Base-by-base conservation (phyloP, 2,329 filamentous ascomycete species). In the Cytospora piceae region DNA sequence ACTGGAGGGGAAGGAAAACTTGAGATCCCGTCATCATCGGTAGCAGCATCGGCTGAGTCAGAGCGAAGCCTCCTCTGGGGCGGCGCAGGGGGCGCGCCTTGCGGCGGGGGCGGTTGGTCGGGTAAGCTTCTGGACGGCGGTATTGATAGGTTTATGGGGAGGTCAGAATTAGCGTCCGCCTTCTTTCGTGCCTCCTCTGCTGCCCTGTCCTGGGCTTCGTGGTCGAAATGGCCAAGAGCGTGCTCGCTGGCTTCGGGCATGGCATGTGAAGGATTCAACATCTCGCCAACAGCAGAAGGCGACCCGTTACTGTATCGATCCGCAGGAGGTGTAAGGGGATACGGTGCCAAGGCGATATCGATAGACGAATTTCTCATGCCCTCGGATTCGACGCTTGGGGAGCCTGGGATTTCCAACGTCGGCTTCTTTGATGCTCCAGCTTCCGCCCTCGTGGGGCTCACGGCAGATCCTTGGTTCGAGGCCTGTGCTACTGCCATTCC, bases 171-270 rank as follows among this genome's bases (percentile, higher is more conserved):
- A 20, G 80, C 77, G 17, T 80, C 78, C n/a, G 77, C 78, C 4
- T 80, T 78, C 67, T 80, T 84, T 54, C 81, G 77, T 49, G 76
- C 79, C 62, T 77, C 71, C 37, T 85, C 79, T 14, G 79, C 80
- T 59, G 74, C 78, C 32, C 78, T 79, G 37, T 86, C 84, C 59
- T 85, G 79, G 15, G 81, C 81, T 60, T 87, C 84, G 66, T 81
- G 81, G 66, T 88, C 83, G 61, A 81, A 88, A 63, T 83, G 78
- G 70, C 84, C 83, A 51, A 84, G 74, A 1, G 85, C 85, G 71
- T 88, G 85, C 67, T 89, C 84, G 27, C 85, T 83, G 4, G 86
- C 78, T 51, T 83, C 86, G 14, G 87, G 86, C 86, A 89, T 88
- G 17, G 80, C 75, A 70, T 84, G 84, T 27, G 82, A 80, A 20